Base-by-base conservation (phyloP, 202 grass and related monocot genomes). In the Hordeum pubiflorum region DNA sequence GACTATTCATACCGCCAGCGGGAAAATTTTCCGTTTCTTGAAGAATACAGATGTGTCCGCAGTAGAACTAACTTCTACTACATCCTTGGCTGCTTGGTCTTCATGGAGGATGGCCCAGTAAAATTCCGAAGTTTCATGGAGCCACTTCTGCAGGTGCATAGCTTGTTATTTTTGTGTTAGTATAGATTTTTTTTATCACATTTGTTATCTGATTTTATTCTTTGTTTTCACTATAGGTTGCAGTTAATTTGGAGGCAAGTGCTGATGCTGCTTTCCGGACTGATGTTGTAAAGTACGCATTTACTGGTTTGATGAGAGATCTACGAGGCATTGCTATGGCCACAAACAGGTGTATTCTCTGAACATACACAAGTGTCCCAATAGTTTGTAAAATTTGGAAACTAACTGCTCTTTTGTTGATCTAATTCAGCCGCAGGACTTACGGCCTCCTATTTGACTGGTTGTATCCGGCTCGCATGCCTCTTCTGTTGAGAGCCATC, bases 1-100 rank as follows among this genome's bases (percentile, higher is more conserved):
- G 26, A 54, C 62, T 69, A 56, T 40, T 43, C 29, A 86, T 68
- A 56, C 22, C 86, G 79, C 33, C 88, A 99, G 96, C 81, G 72
- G 68, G 97, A 99, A 58, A 91, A 89, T 58, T 99, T 96, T 32
- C 91, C 89, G 15, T 99, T 99, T 88, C 85, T 96, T 40, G 85
- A 93, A 67, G 97, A 99, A 79, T 88, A 99, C 75, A 91, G 83
- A 85, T 96, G 90, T 68, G 93, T 87, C 50, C 85, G 85, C 72
- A 96, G 97, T 85, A 90, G 97, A 93, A 99, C 92, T 27, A 99
- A 93, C n/a, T 99, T 99, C 86, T 99, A 93, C 63, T 99, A 89
- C 81, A 99, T 90, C 31, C 92, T 99, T 58, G 85, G 97, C 72
- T 93, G 84, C 79, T 88, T 99, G 77, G 94, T 99, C 69, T 99